Base-by-base conservation (phyloP, 805 yeast genomes). In the Jamesozyma spencerorum region DNA sequence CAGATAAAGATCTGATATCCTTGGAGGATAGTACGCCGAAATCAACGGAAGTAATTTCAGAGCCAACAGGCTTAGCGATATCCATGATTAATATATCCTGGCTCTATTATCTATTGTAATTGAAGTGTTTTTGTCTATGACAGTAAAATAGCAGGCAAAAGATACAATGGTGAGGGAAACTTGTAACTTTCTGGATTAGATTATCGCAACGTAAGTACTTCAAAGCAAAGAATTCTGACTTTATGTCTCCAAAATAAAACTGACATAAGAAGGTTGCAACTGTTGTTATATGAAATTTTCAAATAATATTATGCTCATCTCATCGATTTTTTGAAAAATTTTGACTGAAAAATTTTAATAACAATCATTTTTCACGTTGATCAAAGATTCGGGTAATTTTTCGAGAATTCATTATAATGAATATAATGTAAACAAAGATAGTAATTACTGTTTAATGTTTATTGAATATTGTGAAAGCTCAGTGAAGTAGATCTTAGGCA, bases 11-110 rank as follows among this genome's bases (percentile, higher is more conserved):
- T 53, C 90, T 74, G 57, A 92, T 80, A 56, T 94, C 98, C 40
- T 77, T 79, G 13, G 90, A 71, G 27, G 86, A 70, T 49, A 88
- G 70, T 52, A 88, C 80, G 38, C 92, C 83, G 65, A 92, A 94
- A 66, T 90, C 97, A 49, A 92, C 96, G 52, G 94, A 80, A 33
- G 77, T 70, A 62, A 92, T 85, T 66, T 85, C 94, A 33, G 97
- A 82, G 47, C 98, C 98, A 38, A 87, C 90, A 37, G 98, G 97
- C 60, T 82, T 84, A 32, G 97, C 79, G 63, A 94, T 86, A 74
- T 92, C 97, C 99, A 92, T 92, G 34, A 17, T 19, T 20, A 13
- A 18, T 29, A 6, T 29, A 13, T n/a, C 18, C 18, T 29, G 11
- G 22, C 11, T 31, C 6, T 31, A 17, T 15, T 31, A 8, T 31